Evolutionary conservation across 495 filamentous ascomycete genomes (phyloP).

Genomic region (Letharia lupina): DNA sequence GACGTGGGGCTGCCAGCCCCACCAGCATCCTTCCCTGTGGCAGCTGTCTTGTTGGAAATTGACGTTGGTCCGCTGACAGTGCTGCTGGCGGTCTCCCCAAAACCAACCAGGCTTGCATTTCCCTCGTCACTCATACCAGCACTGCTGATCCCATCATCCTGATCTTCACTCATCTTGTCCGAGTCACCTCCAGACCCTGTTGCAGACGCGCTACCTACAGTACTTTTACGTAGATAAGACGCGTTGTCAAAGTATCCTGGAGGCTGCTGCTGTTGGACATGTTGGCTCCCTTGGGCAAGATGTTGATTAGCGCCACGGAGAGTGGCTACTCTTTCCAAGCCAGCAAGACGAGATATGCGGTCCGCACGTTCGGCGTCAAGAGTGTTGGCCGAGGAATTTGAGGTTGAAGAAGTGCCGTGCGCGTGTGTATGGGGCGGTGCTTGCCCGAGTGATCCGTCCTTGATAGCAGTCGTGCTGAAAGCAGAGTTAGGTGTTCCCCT

Average conservation of each 20-base stretch:
- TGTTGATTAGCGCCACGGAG: slow-evolving; percentile 43
- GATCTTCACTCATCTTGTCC: slow-evolving; percentile 68
- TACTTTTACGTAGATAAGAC: slow-evolving; percentile 54
- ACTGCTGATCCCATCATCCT: slow-evolving; percentile 50
- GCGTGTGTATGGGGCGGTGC: slow-evolving; percentile 49
- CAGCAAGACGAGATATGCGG: slow-evolving; percentile 83
- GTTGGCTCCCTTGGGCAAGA: slow-evolving; percentile 26
- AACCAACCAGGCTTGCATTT: slow-evolving; percentile 66
- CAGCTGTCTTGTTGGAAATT: slow-evolving; percentile 19
- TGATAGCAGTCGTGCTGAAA: slow-evolving; percentile 86
- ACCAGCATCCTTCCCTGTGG: slow-evolving; percentile 22
- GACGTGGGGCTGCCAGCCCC: slow-evolving; percentile 13
- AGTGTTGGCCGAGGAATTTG: slow-evolving; percentile 53
- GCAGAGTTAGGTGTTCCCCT: slow-evolving; percentile 91
- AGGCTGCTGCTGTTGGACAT: slow-evolving; percentile 28
- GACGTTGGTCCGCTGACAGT: slow-evolving; percentile 57
- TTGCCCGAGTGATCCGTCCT: slow-evolving; percentile 82
- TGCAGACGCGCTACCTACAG: slow-evolving; percentile 75
- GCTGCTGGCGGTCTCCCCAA: slow-evolving; percentile 79
- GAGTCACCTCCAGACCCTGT: slow-evolving; percentile 68
- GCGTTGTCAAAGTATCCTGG: slow-evolving; percentile 63
- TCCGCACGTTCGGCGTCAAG: slow-evolving; percentile 87
- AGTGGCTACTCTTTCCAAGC: slow-evolving; percentile 69
- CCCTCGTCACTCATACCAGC: slow-evolving; percentile 74
- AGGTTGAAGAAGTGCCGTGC: slow-evolving; percentile 40